Evolutionary conservation across 495 filamentous ascomycete genomes (phyloP).

Genomic region (Hypoxylon fragiforme): DNA sequence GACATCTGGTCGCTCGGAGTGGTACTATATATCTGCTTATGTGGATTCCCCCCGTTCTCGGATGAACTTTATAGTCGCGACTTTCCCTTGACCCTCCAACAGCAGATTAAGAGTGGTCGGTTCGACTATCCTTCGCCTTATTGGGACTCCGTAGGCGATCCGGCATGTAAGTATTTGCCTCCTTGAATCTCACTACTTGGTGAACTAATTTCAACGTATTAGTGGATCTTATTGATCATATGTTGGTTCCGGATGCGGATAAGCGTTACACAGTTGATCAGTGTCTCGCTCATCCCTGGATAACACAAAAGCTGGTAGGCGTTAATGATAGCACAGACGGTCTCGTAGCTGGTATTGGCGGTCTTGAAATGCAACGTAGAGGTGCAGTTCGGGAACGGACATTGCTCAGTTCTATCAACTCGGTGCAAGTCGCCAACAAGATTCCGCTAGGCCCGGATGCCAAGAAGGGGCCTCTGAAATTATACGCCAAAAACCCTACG

Average conservation of each 20-base stretch:
- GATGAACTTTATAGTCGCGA: conserved; percentile 87
- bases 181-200: neutral
- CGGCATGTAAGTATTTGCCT: conserved; percentile 56
- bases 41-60: conserved; percentile 95
- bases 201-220: conserved; percentile 19
- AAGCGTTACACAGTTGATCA: conserved; percentile 85
- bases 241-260: conserved; percentile 86
- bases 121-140: conserved; percentile 98
- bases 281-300: conserved; percentile 92
- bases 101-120: conserved; percentile 84
- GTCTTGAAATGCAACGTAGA: conserved; percentile 81
- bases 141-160: conserved; percentile 91
- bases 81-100: conserved; percentile 78
- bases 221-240: conserved; percentile 91
- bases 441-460: conserved; percentile 54
- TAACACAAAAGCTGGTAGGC: conserved; percentile 58
- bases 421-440: conserved; percentile 68
- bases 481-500: conserved; percentile 74
- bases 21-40: conserved; percentile 98
- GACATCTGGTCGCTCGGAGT: conserved; percentile 98
- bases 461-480: conserved; percentile 65
- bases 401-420: conserved; percentile 78
- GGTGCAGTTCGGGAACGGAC: conserved; percentile 82
- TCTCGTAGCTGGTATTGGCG: conserved; percentile 76
- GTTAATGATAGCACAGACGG: conserved; percentile 89